Evolutionary conservation across 2,329 filamentous ascomycete species (phyloP), one percentile per base, ranked within the genome.

Genomic region (Alternaria atra): DNA sequence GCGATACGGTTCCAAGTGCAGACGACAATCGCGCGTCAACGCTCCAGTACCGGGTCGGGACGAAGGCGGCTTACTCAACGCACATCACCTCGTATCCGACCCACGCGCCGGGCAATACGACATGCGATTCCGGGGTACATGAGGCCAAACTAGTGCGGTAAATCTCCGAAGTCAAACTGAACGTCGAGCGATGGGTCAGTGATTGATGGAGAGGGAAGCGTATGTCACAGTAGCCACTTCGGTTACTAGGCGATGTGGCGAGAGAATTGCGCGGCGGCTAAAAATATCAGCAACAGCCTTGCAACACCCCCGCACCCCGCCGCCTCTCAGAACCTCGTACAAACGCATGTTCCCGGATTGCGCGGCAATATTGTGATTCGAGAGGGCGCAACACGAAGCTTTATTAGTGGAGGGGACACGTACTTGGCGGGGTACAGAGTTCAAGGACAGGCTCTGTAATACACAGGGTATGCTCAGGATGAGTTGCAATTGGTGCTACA

Each of bases 71-170:
- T 69, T 71, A 65, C 61, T 65, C 67, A 62, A 60, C 43, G 67
- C 64, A 58, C 64, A 68, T 72, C 66, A 69, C 46, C 67, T 73
- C 71, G 69, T 73, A 72, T 71, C 60, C 56, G 71, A 61, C 65
- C 67, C 72, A 71, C 70, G 65, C 61, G 66, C 63, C 52, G 46
- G 56, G 56, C 52, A 64, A 69, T 70, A 58, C 58, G 67, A 68
- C 64, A 67, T 69, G 57, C 58, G 66, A 68, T 61, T 68, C 69
- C 63, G 67, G 72, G 72, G 70, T 68, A 64, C 56, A 35, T 43
- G 44, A 60, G 44, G 44, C 35, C 48, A 32, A 32, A 27, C 55
- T 74, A 74, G 71, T 58, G 65, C 63, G 47, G 32, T 47, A 50
- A 55, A 60, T 59, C 35, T 46, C 56, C 43, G 53, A 63, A 43